Conservation (phyloP, 768 basidiomycete genomes). For the Pulveroboletus ravenelii region DNA sequence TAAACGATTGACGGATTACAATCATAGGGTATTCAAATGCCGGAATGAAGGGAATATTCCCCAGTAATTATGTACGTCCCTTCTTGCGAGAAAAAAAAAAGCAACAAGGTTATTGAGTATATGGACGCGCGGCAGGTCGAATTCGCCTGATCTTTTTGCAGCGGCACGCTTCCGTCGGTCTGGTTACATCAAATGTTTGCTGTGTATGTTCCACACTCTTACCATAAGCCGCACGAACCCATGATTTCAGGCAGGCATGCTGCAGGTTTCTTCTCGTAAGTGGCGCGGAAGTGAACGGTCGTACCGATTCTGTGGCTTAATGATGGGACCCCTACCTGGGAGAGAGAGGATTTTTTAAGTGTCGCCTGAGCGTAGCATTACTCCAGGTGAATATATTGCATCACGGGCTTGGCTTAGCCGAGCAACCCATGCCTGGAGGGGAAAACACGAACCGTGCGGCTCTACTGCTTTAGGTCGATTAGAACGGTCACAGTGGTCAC, state of each 20-base stretch:
- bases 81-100: conserved; percentile 8
- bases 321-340: conserved; percentile 11
- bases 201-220: conserved; percentile 23
- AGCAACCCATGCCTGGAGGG: neutral
- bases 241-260: conserved; percentile 18
- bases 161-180: conserved; percentile 3
- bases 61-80: conserved; percentile 77
- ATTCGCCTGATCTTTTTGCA: conserved; percentile 31
- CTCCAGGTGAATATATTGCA: conserved; percentile 23
- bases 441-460: neutral
- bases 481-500: neutral
- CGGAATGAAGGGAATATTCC: conserved; percentile 76
- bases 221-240: conserved; percentile 12
- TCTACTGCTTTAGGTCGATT: conserved; percentile 6
- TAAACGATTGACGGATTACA: conserved; percentile 23
- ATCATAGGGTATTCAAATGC: conserved; percentile 51
- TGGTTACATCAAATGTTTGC: conserved; percentile 16
- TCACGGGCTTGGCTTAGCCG: conserved; percentile 19
- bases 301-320: conserved; percentile 17
- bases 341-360: conserved; percentile 5
- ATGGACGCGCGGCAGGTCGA: conserved; percentile 42
- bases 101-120: conserved; percentile 21
- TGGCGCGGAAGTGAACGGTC: conserved; percentile 29
- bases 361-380: conserved; percentile 13
- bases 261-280: conserved; percentile 25